These are phyloP conservation scores for Nicotiana attenuata DNA, from an alignment of 257 asterid genomes.

Conservation along the genomic window DNA sequence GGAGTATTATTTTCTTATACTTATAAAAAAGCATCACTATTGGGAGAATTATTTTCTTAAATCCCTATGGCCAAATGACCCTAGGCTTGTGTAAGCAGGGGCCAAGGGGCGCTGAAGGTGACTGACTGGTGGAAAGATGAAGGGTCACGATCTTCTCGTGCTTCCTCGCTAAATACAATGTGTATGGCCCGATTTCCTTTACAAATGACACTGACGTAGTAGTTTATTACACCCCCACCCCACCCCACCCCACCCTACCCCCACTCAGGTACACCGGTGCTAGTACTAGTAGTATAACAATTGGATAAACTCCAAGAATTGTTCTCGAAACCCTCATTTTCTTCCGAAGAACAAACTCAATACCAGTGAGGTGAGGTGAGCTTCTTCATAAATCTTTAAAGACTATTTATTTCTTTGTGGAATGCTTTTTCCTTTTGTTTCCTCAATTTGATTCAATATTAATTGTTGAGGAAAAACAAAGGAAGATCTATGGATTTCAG, in stretches of 20 bases:
- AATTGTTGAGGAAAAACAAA: neutral
- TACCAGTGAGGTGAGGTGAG: neutral
- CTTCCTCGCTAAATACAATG: neutral
- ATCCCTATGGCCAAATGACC: neutral
- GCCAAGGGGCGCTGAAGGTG: neutral
- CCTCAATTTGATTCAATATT: neutral
- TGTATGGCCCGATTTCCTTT: neutral
- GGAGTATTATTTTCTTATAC: too few relatives aligned
- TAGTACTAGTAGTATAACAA: neutral
- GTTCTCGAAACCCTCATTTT: neutral
- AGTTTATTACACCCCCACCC: neutral
- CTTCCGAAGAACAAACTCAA: neutral
- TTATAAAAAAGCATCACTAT: too few relatives aligned
- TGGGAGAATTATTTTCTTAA: neutral
- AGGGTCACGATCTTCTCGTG: conserved; percentile 22
- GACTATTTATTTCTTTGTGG: neutral
- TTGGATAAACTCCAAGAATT: neutral
- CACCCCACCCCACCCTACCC: neutral
- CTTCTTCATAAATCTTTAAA: neutral
- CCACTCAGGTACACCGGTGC: too few relatives aligned
- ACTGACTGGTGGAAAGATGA: neutral
- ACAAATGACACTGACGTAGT: neutral
- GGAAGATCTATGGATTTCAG: neutral
- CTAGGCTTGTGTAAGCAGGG: neutral
- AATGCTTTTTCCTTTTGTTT: neutral